These are phyloP conservation scores for Parmales sp. DNA, from an alignment of 108 stramenopile species.

Conservation along the genomic window DNA sequence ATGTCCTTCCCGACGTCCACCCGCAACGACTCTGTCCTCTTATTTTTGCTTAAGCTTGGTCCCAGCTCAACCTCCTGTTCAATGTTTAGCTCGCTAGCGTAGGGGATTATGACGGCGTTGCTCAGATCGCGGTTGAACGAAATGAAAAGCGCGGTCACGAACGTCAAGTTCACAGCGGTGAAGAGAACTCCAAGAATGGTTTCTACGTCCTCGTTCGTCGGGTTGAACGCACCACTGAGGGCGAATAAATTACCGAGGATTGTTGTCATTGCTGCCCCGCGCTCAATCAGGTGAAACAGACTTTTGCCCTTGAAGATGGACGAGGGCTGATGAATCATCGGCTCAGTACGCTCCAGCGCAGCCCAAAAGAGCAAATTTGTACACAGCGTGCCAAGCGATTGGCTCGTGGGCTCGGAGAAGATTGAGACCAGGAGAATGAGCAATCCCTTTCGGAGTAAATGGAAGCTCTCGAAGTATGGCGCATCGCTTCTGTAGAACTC, in stretches of 20 bases:
- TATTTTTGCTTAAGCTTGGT: too few species aligned
- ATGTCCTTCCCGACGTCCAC: too few species aligned
- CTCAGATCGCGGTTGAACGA: too few species aligned
- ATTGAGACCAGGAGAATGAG: neutral
- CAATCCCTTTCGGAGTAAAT: neutral
- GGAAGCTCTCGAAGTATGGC: slow-evolving; percentile 5
- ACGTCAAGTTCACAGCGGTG: neutral
- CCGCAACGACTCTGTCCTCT: too few species aligned
- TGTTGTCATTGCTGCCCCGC: neutral
- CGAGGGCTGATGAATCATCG: neutral
- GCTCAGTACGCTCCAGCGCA: neutral
- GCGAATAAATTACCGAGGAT: neutral
- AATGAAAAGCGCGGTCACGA: slow-evolving; percentile 2
- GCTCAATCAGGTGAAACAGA: slow-evolving; percentile 3
- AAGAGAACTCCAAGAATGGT: neutral
- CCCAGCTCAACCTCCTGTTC: too few species aligned
- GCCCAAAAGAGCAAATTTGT: neutral
- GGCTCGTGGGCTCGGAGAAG: neutral
- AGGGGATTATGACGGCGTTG: too few species aligned
- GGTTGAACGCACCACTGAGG: neutral
- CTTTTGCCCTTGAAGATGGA: neutral
- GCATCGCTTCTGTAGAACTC: neutral
- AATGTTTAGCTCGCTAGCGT: too few species aligned
- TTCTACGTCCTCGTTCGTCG: neutral
- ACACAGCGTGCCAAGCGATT: neutral